phyloP scores from a whole-genome alignment of 352 stramenopile genomes.

The Globisporangium orthogonon region DNA sequence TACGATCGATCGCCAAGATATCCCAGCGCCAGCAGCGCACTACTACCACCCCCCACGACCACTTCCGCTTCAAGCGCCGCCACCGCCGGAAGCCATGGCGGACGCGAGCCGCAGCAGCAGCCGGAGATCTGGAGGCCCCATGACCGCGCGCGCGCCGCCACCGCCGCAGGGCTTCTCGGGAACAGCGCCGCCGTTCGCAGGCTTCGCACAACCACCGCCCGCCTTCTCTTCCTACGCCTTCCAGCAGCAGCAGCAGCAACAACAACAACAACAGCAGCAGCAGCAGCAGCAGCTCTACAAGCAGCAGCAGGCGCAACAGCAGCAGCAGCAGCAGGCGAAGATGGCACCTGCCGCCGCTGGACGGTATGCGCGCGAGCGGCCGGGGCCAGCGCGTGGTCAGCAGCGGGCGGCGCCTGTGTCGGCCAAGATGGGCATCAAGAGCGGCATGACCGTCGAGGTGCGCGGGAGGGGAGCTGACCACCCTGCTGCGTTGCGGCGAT shows the following conservation, averaged over 20 bases:
- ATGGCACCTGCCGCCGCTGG: constrained; percentile 3
- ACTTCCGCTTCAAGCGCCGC: neutral
- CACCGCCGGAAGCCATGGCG: constrained; percentile 18
- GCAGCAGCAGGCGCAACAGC: constrained; percentile 22
- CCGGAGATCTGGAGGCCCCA: constrained; percentile 30
- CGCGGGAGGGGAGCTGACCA: neutral
- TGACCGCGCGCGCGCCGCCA: constrained; percentile 31
- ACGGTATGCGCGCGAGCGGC: constrained; percentile 10
- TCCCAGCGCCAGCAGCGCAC: no score
- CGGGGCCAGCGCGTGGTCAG: constrained; percentile 7
- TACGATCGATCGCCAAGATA: neutral
- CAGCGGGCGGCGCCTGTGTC: constrained; percentile 34
- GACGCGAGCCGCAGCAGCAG: constrained; percentile 23
- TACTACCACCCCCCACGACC: no score
- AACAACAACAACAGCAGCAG: constrained; percentile 13
- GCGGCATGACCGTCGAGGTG: constrained; percentile 82
- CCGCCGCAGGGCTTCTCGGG: constrained; percentile 15
- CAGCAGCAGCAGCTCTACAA: constrained; percentile 17
- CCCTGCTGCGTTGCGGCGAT: no score
- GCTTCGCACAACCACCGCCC: constrained; percentile 31
- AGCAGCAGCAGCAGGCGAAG: constrained; percentile 19
- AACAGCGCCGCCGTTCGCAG: constrained; percentile 18
- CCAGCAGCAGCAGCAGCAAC: constrained; percentile 32
- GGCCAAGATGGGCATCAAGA: constrained; percentile 84
- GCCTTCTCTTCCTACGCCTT: constrained; percentile 1